A percentile compares a stretch with the other conserved stretches of the same genome.
Conservation (phyloP, 73 alveolate species). For the Tetrahymena malaccensis region DNA sequence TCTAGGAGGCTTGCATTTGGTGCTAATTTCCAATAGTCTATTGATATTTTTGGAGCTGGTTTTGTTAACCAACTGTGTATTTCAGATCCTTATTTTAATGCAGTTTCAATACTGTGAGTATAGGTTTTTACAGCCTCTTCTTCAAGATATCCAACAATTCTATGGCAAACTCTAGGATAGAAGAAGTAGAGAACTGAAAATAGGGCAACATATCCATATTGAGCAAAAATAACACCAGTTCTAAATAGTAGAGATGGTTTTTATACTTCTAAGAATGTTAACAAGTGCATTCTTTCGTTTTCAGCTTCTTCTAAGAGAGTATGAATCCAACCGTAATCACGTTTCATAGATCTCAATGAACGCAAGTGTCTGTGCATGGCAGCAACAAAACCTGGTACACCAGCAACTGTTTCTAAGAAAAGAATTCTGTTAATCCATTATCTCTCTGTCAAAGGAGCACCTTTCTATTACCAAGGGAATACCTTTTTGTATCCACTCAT, state of each 20-base stretch:
- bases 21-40: conserved; percentile 59
- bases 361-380: conserved; percentile 67
- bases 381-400: conserved; percentile 76
- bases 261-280: conserved; percentile 46
- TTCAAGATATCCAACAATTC: conserved; percentile 70
- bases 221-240: conserved; percentile 42
- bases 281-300: conserved; percentile 62
- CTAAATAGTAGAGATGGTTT: conserved; percentile 49
- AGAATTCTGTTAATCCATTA: conserved; percentile 57
- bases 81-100: not conserved
- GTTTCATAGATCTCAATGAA: conserved; percentile 47
- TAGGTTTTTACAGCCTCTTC: conserved; percentile 73
- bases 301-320: conserved; percentile 65
- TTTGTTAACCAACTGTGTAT: conserved; percentile 28
- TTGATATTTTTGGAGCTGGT: conserved; percentile 59
- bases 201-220: conserved; percentile 52
- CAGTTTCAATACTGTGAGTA: conserved; percentile 34
- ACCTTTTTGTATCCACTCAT: conserved; percentile 44
- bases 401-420: conserved; percentile 75
- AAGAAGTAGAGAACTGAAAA: conserved; percentile 44
- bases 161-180: conserved; percentile 62
- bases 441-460: conserved; percentile 39
- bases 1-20: conserved; percentile 57
- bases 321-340: conserved; percentile 71
- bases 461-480: conserved; percentile 36